Conservation (phyloP, 805 yeast species). For the Starmerella ratchasimensis region DNA sequence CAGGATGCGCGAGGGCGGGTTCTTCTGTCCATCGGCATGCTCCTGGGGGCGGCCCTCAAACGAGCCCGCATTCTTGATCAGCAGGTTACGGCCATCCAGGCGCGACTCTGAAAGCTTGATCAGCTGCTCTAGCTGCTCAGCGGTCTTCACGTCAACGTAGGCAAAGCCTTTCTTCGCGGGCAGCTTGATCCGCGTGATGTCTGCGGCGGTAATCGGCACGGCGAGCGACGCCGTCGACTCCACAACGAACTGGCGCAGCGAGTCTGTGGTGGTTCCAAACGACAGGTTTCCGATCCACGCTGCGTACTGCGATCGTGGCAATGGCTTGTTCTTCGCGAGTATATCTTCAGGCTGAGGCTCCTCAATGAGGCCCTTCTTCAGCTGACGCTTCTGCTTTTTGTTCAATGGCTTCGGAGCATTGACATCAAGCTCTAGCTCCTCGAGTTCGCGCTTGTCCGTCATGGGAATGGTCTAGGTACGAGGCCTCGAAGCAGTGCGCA, state of each 20-base stretch:
- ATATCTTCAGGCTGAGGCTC: slow-evolving; percentile 25
- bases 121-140: slow-evolving; percentile 46
- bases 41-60: slow-evolving; percentile 78
- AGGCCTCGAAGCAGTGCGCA: no score
- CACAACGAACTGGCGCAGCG: slow-evolving; percentile 48
- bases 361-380: slow-evolving; percentile 46
- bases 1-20: slow-evolving; percentile 77
- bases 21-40: slow-evolving; percentile 36
- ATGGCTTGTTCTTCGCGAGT: slow-evolving; percentile 16
- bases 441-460: slow-evolving; percentile 22
- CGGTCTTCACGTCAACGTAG: slow-evolving; percentile 63
- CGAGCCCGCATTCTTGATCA: slow-evolving; percentile 68
- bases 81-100: slow-evolving; percentile 70
- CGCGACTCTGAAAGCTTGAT: slow-evolving; percentile 55
- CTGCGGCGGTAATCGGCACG: slow-evolving; percentile 35
- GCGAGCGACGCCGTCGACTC: slow-evolving; percentile 31
- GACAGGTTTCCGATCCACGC: slow-evolving; percentile 94
- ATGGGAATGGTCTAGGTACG: no score
- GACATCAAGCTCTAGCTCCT: slow-evolving; percentile 32
- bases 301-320: slow-evolving; percentile 31
- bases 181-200: slow-evolving; percentile 62
- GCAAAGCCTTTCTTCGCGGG: slow-evolving; percentile 76
- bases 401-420: slow-evolving; percentile 66
- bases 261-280: slow-evolving; percentile 68
- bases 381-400: slow-evolving; percentile 74